These are phyloP conservation scores for Rubia tinctorum DNA, from an alignment of 305 asterid genomes.

Conservation along the genomic window DNA sequence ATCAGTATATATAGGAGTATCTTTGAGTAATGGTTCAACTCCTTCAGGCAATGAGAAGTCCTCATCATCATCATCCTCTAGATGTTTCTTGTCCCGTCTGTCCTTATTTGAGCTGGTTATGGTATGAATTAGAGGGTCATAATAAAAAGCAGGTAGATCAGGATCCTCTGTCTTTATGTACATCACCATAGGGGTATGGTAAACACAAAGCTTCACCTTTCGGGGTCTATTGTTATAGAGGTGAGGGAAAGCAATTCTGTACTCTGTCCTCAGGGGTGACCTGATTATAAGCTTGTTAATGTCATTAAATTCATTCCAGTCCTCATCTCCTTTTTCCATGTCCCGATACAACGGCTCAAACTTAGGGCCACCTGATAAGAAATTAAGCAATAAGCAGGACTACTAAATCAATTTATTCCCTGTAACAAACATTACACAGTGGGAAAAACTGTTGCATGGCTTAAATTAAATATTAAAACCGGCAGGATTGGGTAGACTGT, in stretches of 20 bases:
- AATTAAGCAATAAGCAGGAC: not conserved
- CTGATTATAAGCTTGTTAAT: constrained; percentile 95
- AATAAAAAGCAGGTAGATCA: constrained; percentile 96
- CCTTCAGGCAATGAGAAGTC: constrained; percentile 89
- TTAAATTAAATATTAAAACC: not conserved
- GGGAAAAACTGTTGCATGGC: no score
- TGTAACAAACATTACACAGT: no score
- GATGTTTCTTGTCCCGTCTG: constrained; percentile 62
- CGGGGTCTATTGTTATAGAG: constrained; percentile 96
- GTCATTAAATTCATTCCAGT: constrained; percentile 99
- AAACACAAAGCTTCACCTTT: constrained; percentile 85
- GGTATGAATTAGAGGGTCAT: constrained; percentile 95
- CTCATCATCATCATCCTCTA: constrained; percentile 84
- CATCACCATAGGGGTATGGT: constrained; percentile 99
- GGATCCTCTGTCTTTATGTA: constrained; percentile 99
- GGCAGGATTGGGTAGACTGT: not conserved
- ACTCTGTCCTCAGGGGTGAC: constrained; percentile 97
- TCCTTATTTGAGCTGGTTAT: constrained; percentile 80
- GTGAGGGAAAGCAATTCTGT: constrained; percentile 96
- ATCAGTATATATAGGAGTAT: constrained; percentile 83
- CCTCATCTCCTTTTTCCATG: constrained; percentile 99
- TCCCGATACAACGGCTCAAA: constrained; percentile 98
- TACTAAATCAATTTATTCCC: not conserved
- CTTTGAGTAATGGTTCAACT: constrained; percentile 70
- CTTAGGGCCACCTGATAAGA: constrained; percentile 90